Conservation (phyloP, 2,329 filamentous ascomycete species). For the Arthrobotrys sinensis region DNA sequence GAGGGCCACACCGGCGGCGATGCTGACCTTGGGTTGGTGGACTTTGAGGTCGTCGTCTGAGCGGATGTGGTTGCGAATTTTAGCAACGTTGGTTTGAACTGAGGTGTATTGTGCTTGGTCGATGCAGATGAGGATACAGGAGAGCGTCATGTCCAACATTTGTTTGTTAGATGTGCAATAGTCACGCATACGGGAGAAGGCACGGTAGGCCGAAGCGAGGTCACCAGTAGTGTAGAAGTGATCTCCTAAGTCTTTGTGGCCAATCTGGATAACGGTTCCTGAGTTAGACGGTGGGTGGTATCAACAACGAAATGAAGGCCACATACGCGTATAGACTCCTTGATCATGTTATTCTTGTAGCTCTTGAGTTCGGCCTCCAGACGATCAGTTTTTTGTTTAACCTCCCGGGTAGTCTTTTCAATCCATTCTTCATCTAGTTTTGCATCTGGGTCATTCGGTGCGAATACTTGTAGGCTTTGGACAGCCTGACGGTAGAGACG, state of each 20-base stretch:
- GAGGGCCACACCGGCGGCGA: slow-evolving; percentile 75
- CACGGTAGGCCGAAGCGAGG: slow-evolving; percentile 79
- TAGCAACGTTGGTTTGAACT: slow-evolving; percentile 77
- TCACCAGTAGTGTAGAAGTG: slow-evolving; percentile 87
- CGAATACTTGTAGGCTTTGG: slow-evolving; percentile 75
- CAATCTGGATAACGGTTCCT: slow-evolving; percentile 76
- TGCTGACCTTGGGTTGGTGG: slow-evolving; percentile 72
- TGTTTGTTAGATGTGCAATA: slow-evolving; percentile 88
- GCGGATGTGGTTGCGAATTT: slow-evolving; percentile 74
- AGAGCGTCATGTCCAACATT: slow-evolving; percentile 84
- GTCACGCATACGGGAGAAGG: slow-evolving; percentile 88
- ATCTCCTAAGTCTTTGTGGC: slow-evolving; percentile 89
- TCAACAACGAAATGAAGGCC: background rate
- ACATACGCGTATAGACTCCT: slow-evolving; percentile 89
- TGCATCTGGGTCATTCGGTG: slow-evolving; percentile 79
- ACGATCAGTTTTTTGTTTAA: slow-evolving; percentile 78
- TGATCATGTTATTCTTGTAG: slow-evolving; percentile 97
- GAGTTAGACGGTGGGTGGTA: slow-evolving; percentile 2
- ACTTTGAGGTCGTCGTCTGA: slow-evolving; percentile 70
- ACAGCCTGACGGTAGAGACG: slow-evolving; percentile 79
- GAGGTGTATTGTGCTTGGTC: slow-evolving; percentile 83
- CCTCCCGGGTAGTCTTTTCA: slow-evolving; percentile 74
- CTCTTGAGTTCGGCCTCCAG: slow-evolving; percentile 88
- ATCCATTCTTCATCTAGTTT: slow-evolving; percentile 81
- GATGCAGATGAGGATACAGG: slow-evolving; percentile 81